Conservation (phyloP, 2,329 filamentous ascomycete species). For the Peltaster fructicola region DNA sequence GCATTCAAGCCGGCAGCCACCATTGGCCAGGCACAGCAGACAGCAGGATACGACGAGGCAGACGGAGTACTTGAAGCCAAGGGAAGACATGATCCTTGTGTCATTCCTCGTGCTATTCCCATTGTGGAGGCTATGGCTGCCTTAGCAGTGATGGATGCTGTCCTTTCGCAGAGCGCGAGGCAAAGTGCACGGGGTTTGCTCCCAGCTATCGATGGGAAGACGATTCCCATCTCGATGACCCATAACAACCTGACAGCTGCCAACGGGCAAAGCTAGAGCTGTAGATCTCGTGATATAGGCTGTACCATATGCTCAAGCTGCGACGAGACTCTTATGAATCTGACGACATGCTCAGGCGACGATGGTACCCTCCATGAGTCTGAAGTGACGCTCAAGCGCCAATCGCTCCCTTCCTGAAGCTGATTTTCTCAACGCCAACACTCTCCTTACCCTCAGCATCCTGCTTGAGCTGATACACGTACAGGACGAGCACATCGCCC, state of each 20-base stretch:
- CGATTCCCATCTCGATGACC: slow-evolving; percentile 8
- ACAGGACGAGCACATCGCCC: slow-evolving; percentile 86
- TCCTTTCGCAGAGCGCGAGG: slow-evolving; percentile 62
- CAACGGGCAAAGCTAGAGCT: too few relatives aligned
- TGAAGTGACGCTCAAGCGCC: not conserved
- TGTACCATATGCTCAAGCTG: too few relatives aligned
- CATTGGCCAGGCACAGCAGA: slow-evolving; percentile 75
- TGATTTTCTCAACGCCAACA: slow-evolving; percentile 38
- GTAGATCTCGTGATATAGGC: too few relatives aligned
- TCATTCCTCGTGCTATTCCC: slow-evolving; percentile 69
- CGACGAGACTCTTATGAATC: too few relatives aligned
- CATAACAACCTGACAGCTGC: slow-evolving; percentile 11
- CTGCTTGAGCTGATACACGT: slow-evolving; percentile 56
- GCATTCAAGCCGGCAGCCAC: slow-evolving; percentile 93
- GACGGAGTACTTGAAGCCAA: slow-evolving; percentile 75
- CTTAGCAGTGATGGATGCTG: slow-evolving; percentile 68
- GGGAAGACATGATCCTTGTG: slow-evolving; percentile 85
- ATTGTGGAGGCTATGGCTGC: slow-evolving; percentile 88
- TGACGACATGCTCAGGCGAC: too few relatives aligned
- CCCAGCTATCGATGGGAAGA: slow-evolving; percentile 3
- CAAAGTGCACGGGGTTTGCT: slow-evolving; percentile 28
- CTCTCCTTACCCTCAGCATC: slow-evolving; percentile 35
- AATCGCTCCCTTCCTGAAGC: slow-evolving; percentile 32
- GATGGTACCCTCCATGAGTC: too few relatives aligned
- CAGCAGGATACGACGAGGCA: slow-evolving; percentile 58